Evolutionary conservation across 2,329 filamentous ascomycete genomes (phyloP), one percentile per base, ranked within the genome.

Genomic region (Fusarium sp.): DNA sequence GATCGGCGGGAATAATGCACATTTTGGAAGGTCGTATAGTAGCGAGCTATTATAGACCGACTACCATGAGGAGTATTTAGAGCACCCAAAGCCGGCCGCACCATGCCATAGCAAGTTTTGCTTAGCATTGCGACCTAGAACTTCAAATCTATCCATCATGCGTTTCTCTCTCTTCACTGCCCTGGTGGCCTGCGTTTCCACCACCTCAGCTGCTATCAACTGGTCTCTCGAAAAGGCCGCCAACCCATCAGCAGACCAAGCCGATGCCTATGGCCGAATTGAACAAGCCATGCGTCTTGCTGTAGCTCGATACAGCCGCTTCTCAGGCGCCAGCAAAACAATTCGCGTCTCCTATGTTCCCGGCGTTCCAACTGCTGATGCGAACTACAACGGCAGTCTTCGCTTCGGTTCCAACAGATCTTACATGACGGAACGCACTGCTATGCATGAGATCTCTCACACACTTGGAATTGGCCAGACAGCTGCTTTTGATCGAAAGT

Each of bases 361-460:
- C 9, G 76, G 81, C 21, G 82, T 85, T 13, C 77, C 79, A 11
- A 84, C 83, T 0, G 83, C 83, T 24, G 83, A 84, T 66, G 83
- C 78, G 11, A 82, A 74, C 77, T 82, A 78, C 74, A 83, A 80
- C 70, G 83, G 83, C 39, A 79, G 82, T 71, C 75, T 84, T n/a
- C 80, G 83, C 16, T 84, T 85, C 72, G 83, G 82, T 8, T 75
- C 77, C 15, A 77, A 84, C 77, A 72, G 83, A 11, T 65, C 79
- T 1, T 84, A 82, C 77, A 84, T 85, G 83, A 84, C 73, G 47
- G 81, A 84, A 73, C 82, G 83, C 16, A 84, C 82, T 5, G 82
- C 83, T 8, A 76, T 85, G 70, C 83, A 85, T 68, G 83, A 85
- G 75, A 83, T 84, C 42, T 66, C 82, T 4, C 83, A 84, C 70